Conservation (phyloP, 1,284 basidiomycete species). For the Ganoderma boninense region DNA sequence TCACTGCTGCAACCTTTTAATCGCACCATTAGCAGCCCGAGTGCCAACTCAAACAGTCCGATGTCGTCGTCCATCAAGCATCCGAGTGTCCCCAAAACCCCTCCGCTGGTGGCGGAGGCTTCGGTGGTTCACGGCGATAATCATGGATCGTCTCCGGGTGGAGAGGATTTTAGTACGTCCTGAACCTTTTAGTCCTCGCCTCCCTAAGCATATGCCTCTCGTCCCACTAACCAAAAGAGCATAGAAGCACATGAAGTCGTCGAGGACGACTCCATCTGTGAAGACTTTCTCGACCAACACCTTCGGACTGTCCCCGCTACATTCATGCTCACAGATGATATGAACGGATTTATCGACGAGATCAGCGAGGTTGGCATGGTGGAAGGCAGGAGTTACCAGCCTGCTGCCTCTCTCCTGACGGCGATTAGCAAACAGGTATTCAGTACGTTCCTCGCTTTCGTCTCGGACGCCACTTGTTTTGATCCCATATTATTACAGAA, state of each 20-base stretch:
- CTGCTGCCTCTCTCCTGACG: constrained; percentile 6
- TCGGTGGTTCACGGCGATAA: constrained; percentile 2
- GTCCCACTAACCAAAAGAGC: background rate
- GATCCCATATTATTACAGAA: background rate
- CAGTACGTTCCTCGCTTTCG: background rate
- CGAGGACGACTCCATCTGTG: background rate
- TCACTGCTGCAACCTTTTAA: too few species aligned
- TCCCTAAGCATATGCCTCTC: background rate
- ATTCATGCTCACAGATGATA: background rate
- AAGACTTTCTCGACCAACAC: background rate
- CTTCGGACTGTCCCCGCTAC: background rate
- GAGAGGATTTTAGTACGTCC: constrained; percentile 2
- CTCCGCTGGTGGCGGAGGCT: background rate
- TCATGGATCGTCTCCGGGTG: background rate
- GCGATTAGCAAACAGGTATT: constrained; percentile 10
- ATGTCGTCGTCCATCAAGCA: too few species aligned
- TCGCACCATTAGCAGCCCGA: too few species aligned
- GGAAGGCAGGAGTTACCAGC: constrained; percentile 11
- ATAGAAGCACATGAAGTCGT: background rate
- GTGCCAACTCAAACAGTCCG: too few species aligned
- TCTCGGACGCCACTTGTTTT: background rate
- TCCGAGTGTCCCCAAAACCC: constrained; percentile 9
- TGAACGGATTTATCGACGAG: background rate
- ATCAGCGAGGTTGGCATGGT: background rate
- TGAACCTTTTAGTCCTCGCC: background rate